Evolutionary conservation across 495 filamentous ascomycete genomes (phyloP), one percentile per base, ranked within the genome.

Genomic region (Immersiella caudata): DNA sequence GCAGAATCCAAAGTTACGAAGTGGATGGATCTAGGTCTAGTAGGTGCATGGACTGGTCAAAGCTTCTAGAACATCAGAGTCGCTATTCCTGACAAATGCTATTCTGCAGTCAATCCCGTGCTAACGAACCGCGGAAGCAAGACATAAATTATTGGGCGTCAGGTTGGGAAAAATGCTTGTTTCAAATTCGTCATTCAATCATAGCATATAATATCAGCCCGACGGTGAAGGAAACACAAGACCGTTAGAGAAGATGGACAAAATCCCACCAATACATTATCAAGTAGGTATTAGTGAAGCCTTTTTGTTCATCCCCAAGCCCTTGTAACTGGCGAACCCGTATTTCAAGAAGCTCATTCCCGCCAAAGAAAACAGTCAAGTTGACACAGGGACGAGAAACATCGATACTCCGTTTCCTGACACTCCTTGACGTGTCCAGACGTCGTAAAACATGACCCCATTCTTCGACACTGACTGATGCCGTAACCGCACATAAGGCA

Each of bases 101-200:
- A 33, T 33, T 8, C 29, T 33, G 8, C 29, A 8, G 8, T 33
- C 3, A 33, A 33, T 8, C 29, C 29, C 8, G 4, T 3, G 29
- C 8, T 8, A 33, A 33, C 29, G 8, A 3, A 33, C 29, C 3
- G 29, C 29, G 8, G 29, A 33, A 8, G 29, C 40, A 18, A 6
- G 40, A 46, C 40, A 46, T 2, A 29, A 18, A 20, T n/a, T 5
- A 60, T 8, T 33, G 29, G 29, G 3, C 8, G 29, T 33, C 29
- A 33, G 8, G 3, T 4, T 58, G 66, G 40, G 16, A 46, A 18
- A 11, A 40, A 51, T 20, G 2, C 14, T 46, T 18, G 70, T 70
- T 73, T 69, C 69, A 67, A 46, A 62, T 67, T 67, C 67, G 25
- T 69, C 67, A 67, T 73, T 73, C 71, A 70, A n/a, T 68, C 66